Percentiles rank a stretch among this genome's conserved stretches.
These are phyloP conservation scores for Arthroderma sp. DNA, from an alignment of 2,329 filamentous ascomycete species.

Conservation along the genomic window DNA sequence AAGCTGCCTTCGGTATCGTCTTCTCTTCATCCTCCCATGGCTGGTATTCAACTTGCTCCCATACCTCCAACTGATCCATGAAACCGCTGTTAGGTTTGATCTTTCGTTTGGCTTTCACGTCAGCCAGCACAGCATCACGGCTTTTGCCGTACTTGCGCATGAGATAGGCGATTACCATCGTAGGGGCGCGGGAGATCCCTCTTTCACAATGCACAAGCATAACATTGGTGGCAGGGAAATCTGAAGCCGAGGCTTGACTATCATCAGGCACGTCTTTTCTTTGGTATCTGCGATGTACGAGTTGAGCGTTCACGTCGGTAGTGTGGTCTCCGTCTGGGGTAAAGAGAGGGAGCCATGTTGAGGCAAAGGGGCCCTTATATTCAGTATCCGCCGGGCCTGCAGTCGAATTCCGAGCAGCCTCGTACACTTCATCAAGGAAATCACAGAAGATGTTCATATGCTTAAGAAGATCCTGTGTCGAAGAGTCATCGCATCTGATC, in stretches of 20 bases:
- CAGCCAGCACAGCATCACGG: constrained; percentile 16
- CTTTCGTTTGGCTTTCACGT: constrained; percentile 19
- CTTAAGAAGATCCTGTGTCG: constrained; percentile 20
- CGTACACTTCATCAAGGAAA: constrained; percentile 20
- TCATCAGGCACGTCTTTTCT: neutral
- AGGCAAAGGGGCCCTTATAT: neutral
- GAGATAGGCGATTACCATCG: constrained; percentile 21
- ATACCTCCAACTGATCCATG: constrained; percentile 20
- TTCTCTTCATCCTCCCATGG: constrained; percentile 20
- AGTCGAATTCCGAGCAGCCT: neutral
- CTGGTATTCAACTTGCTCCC: constrained; percentile 20
- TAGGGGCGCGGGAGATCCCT: constrained; percentile 22
- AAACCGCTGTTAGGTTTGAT: constrained; percentile 20
- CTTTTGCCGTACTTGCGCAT: constrained; percentile 19
- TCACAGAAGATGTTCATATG: constrained; percentile 19
- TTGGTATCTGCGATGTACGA: neutral
- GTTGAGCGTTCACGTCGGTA: neutral
- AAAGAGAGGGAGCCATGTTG: neutral
- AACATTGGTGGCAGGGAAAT: constrained; percentile 9
- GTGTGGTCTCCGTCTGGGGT: neutral
- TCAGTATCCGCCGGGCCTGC: neutral
- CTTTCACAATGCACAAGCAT: constrained; percentile 21
- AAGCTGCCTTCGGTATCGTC: constrained; percentile 18
- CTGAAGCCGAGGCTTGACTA: neutral
- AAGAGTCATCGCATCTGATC: constrained; percentile 21